Evolutionary conservation across 495 filamentous ascomycete genomes (phyloP).

Genomic region (Trichoderma asperelloides): DNA sequence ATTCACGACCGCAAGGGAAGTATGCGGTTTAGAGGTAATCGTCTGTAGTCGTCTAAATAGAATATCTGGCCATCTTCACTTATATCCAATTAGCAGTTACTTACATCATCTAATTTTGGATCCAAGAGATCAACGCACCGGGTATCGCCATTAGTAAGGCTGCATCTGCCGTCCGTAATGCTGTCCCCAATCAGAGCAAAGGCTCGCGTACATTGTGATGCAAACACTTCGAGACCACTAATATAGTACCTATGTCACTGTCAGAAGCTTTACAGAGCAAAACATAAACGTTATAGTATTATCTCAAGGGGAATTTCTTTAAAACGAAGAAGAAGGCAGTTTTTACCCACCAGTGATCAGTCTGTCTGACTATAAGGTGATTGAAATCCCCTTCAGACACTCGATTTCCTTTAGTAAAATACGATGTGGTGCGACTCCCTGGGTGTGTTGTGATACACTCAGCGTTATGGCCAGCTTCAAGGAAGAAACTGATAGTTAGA

Average conservation of each 20-base stretch:
- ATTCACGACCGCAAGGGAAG: conserved; percentile 44
- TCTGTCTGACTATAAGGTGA: conserved; percentile 18
- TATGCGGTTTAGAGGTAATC: conserved; percentile 14
- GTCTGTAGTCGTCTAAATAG: conserved; percentile 40
- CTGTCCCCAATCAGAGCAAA: conserved; percentile 56
- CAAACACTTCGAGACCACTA: conserved; percentile 43
- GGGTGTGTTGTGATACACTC: conserved; percentile 50
- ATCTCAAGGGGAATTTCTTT: background rate
- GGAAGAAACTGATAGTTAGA: conserved; percentile 43
- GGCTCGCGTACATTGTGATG: conserved; percentile 22
- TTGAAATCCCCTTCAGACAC: conserved; percentile 29
- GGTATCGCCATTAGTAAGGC: conserved; percentile 50
- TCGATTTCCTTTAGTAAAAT: conserved; percentile 39
- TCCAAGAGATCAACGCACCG: conserved; percentile 15
- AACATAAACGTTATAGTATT: background rate
- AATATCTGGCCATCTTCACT: conserved; percentile 47
- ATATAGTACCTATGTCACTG: conserved; percentile 43
- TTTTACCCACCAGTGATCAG: background rate
- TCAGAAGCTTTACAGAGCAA: background rate
- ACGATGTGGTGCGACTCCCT: conserved; percentile 49
- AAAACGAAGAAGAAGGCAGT: background rate
- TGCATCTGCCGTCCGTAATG: conserved; percentile 58
- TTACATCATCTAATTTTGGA: background rate
- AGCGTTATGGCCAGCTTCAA: conserved; percentile 41
- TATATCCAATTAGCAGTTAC: background rate